phyloP scores from a whole-genome alignment of 73 alveolate genomes.

The Tetrahymena malaccensis region DNA sequence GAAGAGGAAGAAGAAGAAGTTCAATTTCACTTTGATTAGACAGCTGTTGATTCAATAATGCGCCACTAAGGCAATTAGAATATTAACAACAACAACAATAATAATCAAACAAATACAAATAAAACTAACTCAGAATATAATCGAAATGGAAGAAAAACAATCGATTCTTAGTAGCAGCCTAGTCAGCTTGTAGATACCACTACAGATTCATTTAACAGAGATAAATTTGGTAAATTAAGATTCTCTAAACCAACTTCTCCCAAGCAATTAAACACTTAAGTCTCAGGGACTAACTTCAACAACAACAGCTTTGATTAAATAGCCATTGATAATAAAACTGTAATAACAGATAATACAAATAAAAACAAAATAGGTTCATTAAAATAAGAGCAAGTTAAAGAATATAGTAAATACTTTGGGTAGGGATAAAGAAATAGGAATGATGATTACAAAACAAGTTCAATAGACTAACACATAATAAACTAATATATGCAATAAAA shows the following conservation, averaged over 20 bases:
- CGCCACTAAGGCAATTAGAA: neutral
- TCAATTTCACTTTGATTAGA: neutral
- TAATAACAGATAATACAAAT: neutral
- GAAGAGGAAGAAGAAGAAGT: neutral
- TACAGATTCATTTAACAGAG: neutral
- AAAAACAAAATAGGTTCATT: neutral
- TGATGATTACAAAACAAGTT: neutral
- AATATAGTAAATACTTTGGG: neutral
- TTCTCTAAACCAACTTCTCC: neutral
- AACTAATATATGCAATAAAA: neutral
- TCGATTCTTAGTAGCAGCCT: neutral
- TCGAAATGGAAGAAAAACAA: neutral
- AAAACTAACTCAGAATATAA: neutral
- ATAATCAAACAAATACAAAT: neutral
- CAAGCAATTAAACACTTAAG: neutral
- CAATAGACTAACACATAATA: neutral
- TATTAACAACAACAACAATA: too few relatives aligned
- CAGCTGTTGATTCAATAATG: neutral
- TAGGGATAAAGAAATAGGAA: neutral
- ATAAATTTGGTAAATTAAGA: neutral
- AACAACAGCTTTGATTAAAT: neutral
- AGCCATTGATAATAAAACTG: neutral
- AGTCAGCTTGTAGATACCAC: neutral
- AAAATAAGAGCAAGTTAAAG: neutral
- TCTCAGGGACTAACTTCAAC: neutral